A percentile compares a stretch with the other conserved stretches of the same genome.
Evolutionary conservation across 2,329 filamentous ascomycete genomes (phyloP).

Genomic region (Ramichloridium luteum): DNA sequence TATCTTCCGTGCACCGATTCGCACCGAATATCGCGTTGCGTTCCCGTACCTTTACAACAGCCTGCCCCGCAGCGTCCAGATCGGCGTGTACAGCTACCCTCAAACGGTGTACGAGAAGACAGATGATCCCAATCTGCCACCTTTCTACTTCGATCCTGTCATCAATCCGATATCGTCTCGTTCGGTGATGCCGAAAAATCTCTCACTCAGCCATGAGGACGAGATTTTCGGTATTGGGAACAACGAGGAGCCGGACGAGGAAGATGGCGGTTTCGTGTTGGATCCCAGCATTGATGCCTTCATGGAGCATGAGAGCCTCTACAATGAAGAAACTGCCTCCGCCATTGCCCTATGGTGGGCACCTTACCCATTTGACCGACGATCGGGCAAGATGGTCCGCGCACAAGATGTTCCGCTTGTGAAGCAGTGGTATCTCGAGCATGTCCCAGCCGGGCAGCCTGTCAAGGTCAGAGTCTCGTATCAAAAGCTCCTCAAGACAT

Average conservation of each 20-base stretch:
- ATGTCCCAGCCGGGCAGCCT: conserved; percentile 78
- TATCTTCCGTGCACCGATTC: conserved; percentile 89
- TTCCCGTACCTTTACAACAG: conserved; percentile 96
- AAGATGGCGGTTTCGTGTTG: conserved; percentile 52
- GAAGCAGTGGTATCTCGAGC: conserved; percentile 97
- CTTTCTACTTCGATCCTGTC: conserved; percentile 94
- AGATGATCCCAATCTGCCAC: conserved; percentile 78
- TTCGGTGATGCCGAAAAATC: conserved; percentile 84
- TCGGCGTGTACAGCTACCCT: conserved; percentile 88
- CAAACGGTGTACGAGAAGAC: conserved; percentile 83
- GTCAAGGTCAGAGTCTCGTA: conserved; percentile 98
- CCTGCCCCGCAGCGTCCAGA: conserved; percentile 80
- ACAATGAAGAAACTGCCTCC: conserved; percentile 76
- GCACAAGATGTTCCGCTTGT: conserved; percentile 94
- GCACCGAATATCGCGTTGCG: conserved; percentile 89
- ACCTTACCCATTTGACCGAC: conserved; percentile 85
- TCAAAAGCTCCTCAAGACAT: conserved; percentile 93
- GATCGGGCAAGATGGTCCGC: conserved; percentile 90
- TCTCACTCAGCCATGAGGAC: conserved; percentile 86
- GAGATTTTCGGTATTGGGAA: conserved; percentile 76
- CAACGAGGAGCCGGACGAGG: conserved; percentile 60
- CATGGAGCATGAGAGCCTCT: conserved; percentile 75
- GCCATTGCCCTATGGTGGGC: conserved; percentile 98
- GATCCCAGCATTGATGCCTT: conserved; percentile 75
- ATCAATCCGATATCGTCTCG: conserved; percentile 97